Evolutionary conservation across 495 filamentous ascomycete genomes (phyloP), one percentile per base, ranked within the genome.

Genomic region (Lophiostoma macrostomum): DNA sequence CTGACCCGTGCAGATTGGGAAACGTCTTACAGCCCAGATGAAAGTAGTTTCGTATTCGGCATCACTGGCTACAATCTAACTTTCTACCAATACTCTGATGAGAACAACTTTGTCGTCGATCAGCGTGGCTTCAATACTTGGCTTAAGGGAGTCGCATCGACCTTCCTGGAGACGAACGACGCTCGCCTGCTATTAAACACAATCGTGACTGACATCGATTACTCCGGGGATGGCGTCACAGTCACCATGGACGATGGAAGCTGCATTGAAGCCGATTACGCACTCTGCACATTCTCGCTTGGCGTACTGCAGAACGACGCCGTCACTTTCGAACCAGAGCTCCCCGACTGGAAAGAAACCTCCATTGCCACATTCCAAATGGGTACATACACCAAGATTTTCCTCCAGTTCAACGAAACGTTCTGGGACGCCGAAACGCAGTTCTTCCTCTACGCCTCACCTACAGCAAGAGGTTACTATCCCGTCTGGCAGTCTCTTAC

Each of bases 311-410:
- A 88, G 64, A 78, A 81, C 47, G 72, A 81, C 42, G 72, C 73
- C 1, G 77, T 89, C 3, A 66, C 63, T 0, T 90, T 89, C 64
- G 60, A 67, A 10, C 86, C 86, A 0, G 61, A 67, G 2, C 72
- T 88, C 0, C 86, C 86, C 0, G 64, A 68, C 8, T 87, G 84
- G 85, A 89, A 90, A 60, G 71, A 74, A 10, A 75, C 74, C 19
- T 80, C 80, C 6, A 83, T 88, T 56, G 75, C 79, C 5, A 79
- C 76, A 35, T 86, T 86, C 66, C 74, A 76, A 52, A 86, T 90
- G 79, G 84, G 80, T 20, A 88, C 82, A 1, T 90, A 88, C 71
- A 89, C 83, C 48, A 89, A 88, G 61, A 82, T 89, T 56, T 89
- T 89, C 73, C 67, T 88, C 11, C 84, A 86, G 48, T 90, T 88